Evolutionary conservation across 352 stramenopile species (phyloP).

Genomic region (Plasmopara halstedii): DNA sequence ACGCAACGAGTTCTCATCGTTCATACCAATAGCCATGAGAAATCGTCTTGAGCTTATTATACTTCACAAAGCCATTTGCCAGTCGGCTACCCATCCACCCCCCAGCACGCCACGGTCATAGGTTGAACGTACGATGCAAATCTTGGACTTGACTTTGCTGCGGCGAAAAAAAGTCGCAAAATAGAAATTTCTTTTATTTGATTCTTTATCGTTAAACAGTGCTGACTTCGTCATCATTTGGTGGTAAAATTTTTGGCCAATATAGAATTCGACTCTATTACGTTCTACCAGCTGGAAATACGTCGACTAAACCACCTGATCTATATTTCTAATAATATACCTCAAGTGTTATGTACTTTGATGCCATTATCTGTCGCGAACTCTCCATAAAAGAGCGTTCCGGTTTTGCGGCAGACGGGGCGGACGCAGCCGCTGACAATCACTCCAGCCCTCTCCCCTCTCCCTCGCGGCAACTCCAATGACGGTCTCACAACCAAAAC

Average conservation of each 20-base stretch:
- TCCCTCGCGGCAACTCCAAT: slow-evolving; percentile 8
- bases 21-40: neutral
- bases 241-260: neutral
- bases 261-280: neutral
- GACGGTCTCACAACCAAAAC: slow-evolving; percentile 27
- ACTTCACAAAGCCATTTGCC: neutral
- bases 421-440: slow-evolving; percentile 14
- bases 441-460: slow-evolving; percentile 11
- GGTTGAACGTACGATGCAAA: slow-evolving; percentile 13
- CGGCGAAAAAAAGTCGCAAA: slow-evolving; percentile 1
- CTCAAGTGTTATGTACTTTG: no score
- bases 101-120: slow-evolving; percentile 10
- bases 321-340: no score
- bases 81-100: neutral
- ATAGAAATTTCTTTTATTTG: neutral
- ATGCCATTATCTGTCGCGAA: no score
- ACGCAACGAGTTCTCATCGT: neutral
- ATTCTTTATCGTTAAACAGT: slow-evolving; percentile 3
- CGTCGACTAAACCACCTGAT: no score
- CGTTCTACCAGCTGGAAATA: slow-evolving; percentile 3
- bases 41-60: slow-evolving; percentile 11
- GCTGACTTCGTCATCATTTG: neutral
- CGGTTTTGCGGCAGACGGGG: slow-evolving; percentile 15
- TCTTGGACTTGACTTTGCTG: slow-evolving; percentile 20
- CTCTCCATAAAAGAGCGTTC: slow-evolving; percentile 13